Evolutionary conservation across 78 protist species (phyloP).

Genomic region (Polysphondylium violaceum): DNA sequence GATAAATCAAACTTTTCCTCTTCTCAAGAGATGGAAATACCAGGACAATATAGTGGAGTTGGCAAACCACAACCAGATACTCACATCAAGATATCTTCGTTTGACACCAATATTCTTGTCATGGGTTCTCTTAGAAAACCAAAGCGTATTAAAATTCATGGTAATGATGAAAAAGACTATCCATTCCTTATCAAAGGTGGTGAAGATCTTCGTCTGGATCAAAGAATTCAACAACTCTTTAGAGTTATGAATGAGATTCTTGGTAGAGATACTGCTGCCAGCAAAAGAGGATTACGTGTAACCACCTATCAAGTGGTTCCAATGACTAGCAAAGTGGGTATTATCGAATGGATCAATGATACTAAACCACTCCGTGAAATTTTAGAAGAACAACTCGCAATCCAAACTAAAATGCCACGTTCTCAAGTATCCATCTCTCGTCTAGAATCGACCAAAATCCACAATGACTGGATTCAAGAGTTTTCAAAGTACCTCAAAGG

Average conservation of each 20-base stretch:
- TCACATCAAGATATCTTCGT: conserved; percentile 45
- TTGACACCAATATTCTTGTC: conserved; percentile 73
- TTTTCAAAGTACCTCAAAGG: conserved; percentile 46
- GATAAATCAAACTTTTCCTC: conserved; percentile 35
- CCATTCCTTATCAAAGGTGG: conserved; percentile 96
- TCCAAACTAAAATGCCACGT: conserved; percentile 17
- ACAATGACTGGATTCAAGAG: conserved; percentile 69
- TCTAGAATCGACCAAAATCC: conserved; percentile 58
- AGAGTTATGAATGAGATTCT: conserved; percentile 81
- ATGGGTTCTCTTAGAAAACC: conserved; percentile 93
- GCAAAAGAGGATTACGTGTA: conserved; percentile 64
- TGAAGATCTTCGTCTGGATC: conserved; percentile 95
- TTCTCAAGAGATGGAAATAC: conserved; percentile 72
- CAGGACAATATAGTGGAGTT: conserved; percentile 81
- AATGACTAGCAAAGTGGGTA: conserved; percentile 87
- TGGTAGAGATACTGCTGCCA: conserved; percentile 19
- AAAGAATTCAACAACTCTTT: conserved; percentile 91
- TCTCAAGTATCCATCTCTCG: conserved; percentile 48
- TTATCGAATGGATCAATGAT: conserved; percentile 93
- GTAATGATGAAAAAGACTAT: conserved; percentile 88
- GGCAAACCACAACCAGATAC: conserved; percentile 65
- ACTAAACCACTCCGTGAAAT: conserved; percentile 83
- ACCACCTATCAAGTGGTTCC: conserved; percentile 94
- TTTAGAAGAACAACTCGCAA: conserved; percentile 75
- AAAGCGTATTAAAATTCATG: conserved; percentile 84